Percentiles rank a stretch among this genome's conserved stretches.
Conservation (phyloP, 257 asterid genomes). For the Petrea volubilis region DNA sequence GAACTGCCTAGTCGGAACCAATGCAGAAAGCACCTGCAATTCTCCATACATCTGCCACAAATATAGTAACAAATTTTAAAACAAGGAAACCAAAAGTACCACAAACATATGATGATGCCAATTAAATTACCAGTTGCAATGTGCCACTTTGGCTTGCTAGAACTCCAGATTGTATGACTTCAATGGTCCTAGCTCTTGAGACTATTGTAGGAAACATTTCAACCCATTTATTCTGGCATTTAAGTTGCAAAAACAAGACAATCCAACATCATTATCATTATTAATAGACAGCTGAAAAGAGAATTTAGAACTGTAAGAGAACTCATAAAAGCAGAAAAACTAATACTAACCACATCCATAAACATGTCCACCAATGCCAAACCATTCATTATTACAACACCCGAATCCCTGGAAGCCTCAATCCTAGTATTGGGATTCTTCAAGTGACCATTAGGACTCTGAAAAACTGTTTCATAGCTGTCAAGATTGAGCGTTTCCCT, state of each 20-base stretch:
- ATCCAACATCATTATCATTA: not conserved
- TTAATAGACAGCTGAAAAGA: no score
- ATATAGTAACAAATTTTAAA: not conserved
- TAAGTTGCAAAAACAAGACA: not conserved
- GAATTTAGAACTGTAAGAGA: no score
- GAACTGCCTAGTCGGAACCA: constrained; percentile 70
- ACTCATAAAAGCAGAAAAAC: not conserved
- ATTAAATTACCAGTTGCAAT: constrained; percentile 71
- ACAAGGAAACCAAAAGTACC: not conserved
- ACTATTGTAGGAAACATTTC: constrained; percentile 88
- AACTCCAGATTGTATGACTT: constrained; percentile 74
- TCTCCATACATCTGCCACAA: constrained; percentile 83
- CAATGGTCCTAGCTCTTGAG: constrained; percentile 73
- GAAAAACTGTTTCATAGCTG: constrained; percentile 58
- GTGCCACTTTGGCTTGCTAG: constrained; percentile 68
- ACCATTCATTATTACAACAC: constrained; percentile 80
- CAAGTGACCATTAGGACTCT: constrained; percentile 59
- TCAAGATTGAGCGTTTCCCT: constrained; percentile 70
- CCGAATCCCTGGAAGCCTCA: constrained; percentile 80
- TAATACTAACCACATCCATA: constrained; percentile 66
- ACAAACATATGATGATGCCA: no score
- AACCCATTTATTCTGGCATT: constrained; percentile 70
- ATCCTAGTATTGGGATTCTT: constrained; percentile 57
- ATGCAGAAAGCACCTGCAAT: constrained; percentile 78
- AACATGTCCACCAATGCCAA: constrained; percentile 73